Evolutionary conservation across 2,329 filamentous ascomycete species (phyloP).

Genomic region (Hypoxylon sp.): DNA sequence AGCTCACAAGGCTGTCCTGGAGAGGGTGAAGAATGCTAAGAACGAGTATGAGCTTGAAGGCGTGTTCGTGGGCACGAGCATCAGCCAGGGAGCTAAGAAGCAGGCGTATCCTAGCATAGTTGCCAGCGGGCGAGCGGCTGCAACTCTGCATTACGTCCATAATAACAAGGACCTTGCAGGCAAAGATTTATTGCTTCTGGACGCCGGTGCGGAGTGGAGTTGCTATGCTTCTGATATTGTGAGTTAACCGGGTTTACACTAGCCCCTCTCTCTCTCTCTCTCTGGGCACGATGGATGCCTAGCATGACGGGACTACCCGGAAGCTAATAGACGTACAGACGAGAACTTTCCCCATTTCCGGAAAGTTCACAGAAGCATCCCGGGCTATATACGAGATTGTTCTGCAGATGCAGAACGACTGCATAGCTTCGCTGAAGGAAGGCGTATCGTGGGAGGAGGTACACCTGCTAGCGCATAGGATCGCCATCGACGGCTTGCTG

Average conservation of each 20-base stretch:
- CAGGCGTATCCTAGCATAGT: conserved; percentile 92
- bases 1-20: conserved; percentile 73
- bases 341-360: conserved; percentile 85
- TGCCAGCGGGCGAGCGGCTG: conserved; percentile 81
- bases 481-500: conserved; percentile 84
- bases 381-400: conserved; percentile 85
- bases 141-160: conserved; percentile 88
- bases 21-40: conserved; percentile 70
- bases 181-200: conserved; percentile 84
- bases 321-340: conserved; percentile 65
- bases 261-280: not conserved
- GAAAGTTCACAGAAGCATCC: conserved; percentile 76
- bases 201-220: conserved; percentile 82
- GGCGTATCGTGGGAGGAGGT: conserved; percentile 85
- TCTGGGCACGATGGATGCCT: not conserved
- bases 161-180: conserved; percentile 77
- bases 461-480: conserved; percentile 81
- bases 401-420: conserved; percentile 85
- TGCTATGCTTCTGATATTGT: conserved; percentile 79
- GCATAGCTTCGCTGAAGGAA: conserved; percentile 77
- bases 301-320: not conserved
- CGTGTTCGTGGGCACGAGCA: conserved; percentile 80
- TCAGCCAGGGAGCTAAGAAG: conserved; percentile 79
- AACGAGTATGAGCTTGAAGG: conserved; percentile 90
- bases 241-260: conserved; percentile 47